Conservation (phyloP, 768 basidiomycete genomes). For the Floccularia luteovirens region DNA sequence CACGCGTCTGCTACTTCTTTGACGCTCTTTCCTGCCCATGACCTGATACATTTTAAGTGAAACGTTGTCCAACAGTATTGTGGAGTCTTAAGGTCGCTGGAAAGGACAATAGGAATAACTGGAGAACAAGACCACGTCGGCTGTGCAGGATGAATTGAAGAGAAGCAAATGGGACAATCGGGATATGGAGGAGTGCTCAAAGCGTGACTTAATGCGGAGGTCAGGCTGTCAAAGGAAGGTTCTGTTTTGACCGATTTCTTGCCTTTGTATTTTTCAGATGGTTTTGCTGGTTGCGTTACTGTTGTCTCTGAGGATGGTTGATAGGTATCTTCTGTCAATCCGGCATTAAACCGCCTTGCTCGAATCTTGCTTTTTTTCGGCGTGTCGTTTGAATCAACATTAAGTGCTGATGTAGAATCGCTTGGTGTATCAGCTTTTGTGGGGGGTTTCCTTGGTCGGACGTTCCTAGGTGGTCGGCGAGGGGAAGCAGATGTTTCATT, state of each 20-base stretch:
- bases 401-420: too few relatives aligned
- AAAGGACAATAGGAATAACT: conserved; percentile 33
- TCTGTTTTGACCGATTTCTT: background rate
- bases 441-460: too few relatives aligned
- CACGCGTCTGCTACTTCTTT: conserved; percentile 69
- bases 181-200: conserved; percentile 66
- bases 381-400: too few relatives aligned
- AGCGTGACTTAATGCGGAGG: conserved; percentile 60
- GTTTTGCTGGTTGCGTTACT: conserved; percentile 2
- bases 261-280: conserved; percentile 8
- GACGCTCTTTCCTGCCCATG: conserved; percentile 83
- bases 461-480: too few relatives aligned
- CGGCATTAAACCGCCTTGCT: background rate
- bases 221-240: conserved; percentile 50
- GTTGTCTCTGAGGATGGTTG: background rate
- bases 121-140: conserved; percentile 87
- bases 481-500: too few relatives aligned
- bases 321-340: background rate
- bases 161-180: conserved; percentile 84
- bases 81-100: conserved; percentile 23
- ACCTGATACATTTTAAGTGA: conserved; percentile 82
- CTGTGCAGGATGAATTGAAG: conserved; percentile 67
- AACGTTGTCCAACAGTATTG: conserved; percentile 89
- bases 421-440: too few relatives aligned
- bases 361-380: too few relatives aligned